Evolutionary conservation across 257 asterid species (phyloP).

Genomic region (Gentiana dahurica): DNA sequence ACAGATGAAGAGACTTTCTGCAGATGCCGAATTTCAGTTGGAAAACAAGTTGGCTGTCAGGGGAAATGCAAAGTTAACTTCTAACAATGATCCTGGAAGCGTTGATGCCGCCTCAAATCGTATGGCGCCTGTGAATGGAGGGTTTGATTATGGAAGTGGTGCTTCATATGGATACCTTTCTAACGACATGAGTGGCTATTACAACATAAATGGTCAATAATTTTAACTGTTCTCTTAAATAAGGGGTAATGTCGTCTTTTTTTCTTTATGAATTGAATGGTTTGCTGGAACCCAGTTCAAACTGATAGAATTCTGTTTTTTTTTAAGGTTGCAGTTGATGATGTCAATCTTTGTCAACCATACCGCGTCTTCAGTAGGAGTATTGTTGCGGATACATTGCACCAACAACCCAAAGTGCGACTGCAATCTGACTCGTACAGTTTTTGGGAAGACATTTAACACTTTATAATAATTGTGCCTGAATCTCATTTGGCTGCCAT

Average conservation of each 20-base stretch:
- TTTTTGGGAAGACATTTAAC: slow-evolving; percentile 24
- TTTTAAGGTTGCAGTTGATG: slow-evolving; percentile 1
- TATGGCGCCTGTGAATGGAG: slow-evolving; percentile 23
- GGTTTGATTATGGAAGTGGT: slow-evolving; percentile 28
- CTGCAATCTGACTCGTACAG: slow-evolving; percentile 19
- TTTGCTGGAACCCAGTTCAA: slow-evolving; percentile 8
- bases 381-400: slow-evolving; percentile 23
- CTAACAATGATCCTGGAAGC: slow-evolving; percentile 14
- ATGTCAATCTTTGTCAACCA: slow-evolving; percentile 1
- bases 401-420: slow-evolving; percentile 19
- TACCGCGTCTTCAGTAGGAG: slow-evolving; percentile 4
- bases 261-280: slow-evolving; percentile 17
- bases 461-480: slow-evolving; percentile 7
- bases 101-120: slow-evolving; percentile 9
- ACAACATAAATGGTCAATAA: slow-evolving; percentile 8
- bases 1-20: slow-evolving; percentile 75
- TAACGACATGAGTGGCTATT: slow-evolving; percentile 45
- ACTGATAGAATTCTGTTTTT: slow-evolving; percentile 1
- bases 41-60: slow-evolving; percentile 28
- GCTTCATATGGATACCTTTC: slow-evolving; percentile 42
- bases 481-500: slow-evolving; percentile 10
- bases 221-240: slow-evolving; percentile 13
- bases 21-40: slow-evolving; percentile 19
- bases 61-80: slow-evolving; percentile 19
- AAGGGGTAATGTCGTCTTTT: slow-evolving; percentile 18